Evolutionary conservation across 306 rosid genomes (phyloP).

Genomic region (Glycyrrhiza uralensis): DNA sequence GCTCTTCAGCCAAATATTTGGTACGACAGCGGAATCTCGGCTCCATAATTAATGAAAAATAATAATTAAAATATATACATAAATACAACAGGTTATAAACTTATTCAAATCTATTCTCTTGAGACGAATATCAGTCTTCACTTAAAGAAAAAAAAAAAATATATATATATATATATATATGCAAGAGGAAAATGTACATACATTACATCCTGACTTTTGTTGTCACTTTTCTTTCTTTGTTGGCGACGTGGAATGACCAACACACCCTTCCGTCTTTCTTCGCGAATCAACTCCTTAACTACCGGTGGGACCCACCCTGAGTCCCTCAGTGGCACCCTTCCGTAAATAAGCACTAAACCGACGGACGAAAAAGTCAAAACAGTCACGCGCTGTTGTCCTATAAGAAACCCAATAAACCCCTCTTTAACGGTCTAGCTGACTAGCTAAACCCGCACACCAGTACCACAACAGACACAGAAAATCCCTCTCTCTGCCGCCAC

Average conservation of each 20-base stretch:
- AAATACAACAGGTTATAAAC: too few species aligned
- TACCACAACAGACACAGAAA: background rate
- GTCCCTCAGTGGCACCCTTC: slow-evolving; percentile 24
- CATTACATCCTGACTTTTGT: too few species aligned
- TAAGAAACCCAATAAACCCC: slow-evolving; percentile 32
- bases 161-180: too few species aligned
- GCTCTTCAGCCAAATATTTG: background rate
- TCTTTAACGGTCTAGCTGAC: slow-evolving; percentile 42
- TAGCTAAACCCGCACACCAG: slow-evolving; percentile 5
- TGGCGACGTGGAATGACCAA: background rate
- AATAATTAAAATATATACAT: too few species aligned
- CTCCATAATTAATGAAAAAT: too few species aligned
- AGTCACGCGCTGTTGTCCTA: background rate
- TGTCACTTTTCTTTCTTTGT: background rate
- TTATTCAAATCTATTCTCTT: too few species aligned
- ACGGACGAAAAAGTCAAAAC: slow-evolving; percentile 14
- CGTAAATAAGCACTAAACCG: slow-evolving; percentile 29
- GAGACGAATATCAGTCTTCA: too few species aligned
- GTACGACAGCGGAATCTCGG: background rate
- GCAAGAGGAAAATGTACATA: too few species aligned
- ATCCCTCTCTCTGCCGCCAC: slow-evolving; percentile 33
- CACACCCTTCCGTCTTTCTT: slow-evolving; percentile 16
- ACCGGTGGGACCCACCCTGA: slow-evolving; percentile 47
- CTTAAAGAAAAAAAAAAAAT: too few species aligned
- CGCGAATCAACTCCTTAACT: slow-evolving; percentile 67